Conservation (phyloP, 306 rosid species). For the Canavalia ensiformis region DNA sequence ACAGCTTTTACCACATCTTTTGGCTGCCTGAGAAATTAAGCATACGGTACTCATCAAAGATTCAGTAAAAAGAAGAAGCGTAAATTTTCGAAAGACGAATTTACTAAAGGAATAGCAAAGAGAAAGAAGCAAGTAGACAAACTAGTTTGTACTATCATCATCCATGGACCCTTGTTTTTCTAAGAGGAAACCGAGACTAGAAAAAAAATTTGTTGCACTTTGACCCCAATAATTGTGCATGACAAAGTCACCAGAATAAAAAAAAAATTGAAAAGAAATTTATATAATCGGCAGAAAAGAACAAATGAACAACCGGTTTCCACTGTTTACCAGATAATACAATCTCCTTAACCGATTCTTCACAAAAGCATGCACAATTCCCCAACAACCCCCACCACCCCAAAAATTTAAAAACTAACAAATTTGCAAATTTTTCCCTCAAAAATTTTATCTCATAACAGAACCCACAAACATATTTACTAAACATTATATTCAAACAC, state of each 20-base stretch:
- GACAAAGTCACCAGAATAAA: neutral
- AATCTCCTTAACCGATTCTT: conserved; percentile 11
- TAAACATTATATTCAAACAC: conserved; percentile 43
- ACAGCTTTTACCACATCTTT: conserved; percentile 97
- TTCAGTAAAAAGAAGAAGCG: conserved; percentile 6
- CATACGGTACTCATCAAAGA: conserved; percentile 41
- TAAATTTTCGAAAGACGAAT: conserved; percentile 20
- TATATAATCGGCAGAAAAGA: neutral
- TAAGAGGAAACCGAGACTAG: neutral
- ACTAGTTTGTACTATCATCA: conserved; percentile 29
- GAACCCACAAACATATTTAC: conserved; percentile 40
- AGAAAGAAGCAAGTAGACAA: conserved; percentile 11
- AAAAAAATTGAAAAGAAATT: neutral
- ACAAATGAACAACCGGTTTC: neutral
- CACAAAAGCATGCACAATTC: neutral
- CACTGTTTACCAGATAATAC: conserved; percentile 23
- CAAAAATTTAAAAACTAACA: neutral
- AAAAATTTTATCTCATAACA: conserved; percentile 40
- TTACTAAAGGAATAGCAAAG: neutral
- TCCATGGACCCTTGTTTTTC: conserved; percentile 27
- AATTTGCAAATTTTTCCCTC: neutral
- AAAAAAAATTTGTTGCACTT: neutral
- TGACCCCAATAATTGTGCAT: conserved; percentile 32
- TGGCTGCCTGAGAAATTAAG: conserved; percentile 80
- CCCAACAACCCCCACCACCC: conserved; percentile 15